Percentiles rank a stretch among this genome's conserved stretches.
These are phyloP conservation scores for Fagus sylvatica DNA, from an alignment of 306 rosid species.

Conservation along the genomic window DNA sequence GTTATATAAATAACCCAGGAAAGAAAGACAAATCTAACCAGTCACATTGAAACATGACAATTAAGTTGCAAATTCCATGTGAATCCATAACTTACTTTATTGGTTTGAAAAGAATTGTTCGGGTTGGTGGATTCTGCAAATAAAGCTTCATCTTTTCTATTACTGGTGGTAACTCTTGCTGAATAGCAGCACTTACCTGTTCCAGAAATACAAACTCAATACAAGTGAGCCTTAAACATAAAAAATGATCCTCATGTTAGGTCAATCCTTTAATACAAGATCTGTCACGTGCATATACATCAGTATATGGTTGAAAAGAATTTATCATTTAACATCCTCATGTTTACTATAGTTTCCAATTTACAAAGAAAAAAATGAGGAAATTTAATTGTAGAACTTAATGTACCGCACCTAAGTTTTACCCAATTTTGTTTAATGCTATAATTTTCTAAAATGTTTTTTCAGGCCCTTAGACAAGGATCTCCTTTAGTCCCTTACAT, in stretches of 20 bases:
- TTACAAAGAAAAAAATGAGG: neutral
- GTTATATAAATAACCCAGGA: too few relatives aligned
- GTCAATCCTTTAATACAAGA: neutral
- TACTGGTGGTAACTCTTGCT: slow-evolving; percentile 75
- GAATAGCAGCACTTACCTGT: slow-evolving; percentile 79
- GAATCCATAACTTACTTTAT: slow-evolving; percentile 65
- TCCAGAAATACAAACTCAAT: slow-evolving; percentile 30
- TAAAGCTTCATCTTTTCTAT: slow-evolving; percentile 91
- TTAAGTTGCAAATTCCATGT: neutral
- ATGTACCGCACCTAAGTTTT: too few relatives aligned
- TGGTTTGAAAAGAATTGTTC: slow-evolving; percentile 92
- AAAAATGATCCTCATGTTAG: neutral
- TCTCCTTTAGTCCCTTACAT: slow-evolving; percentile 38
- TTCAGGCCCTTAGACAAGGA: slow-evolving; percentile 39
- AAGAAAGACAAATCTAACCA: too few relatives aligned
- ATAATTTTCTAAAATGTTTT: neutral
- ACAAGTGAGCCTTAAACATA: neutral
- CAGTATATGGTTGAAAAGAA: neutral
- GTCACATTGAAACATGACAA: slow-evolving; percentile 2
- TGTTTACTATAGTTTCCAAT: neutral
- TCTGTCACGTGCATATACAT: neutral
- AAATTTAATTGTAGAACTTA: too few relatives aligned
- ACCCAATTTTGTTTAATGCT: too few relatives aligned
- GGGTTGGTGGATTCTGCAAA: slow-evolving; percentile 82
- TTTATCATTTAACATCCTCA: neutral